Base-by-base conservation (phyloP, 2,329 filamentous ascomycete species). In the Aspergillus ibericus region DNA sequence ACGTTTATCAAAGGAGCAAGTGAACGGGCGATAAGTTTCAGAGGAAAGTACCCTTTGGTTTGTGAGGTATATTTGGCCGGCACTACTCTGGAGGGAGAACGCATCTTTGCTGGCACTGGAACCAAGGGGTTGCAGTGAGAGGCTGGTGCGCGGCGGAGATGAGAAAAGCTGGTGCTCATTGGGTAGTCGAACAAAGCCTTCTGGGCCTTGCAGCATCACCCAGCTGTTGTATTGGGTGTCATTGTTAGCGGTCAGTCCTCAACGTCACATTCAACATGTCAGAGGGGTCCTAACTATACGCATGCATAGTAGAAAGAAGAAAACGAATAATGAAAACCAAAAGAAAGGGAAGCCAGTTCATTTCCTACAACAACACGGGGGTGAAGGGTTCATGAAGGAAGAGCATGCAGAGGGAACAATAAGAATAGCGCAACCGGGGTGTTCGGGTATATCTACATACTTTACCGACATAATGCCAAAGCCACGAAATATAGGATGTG, bases 171-270 rank as follows among this genome's bases (percentile, higher is more conserved):
- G 87, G 67, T 87, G 87, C 80, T 98, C 93, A 72, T 89, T 88
- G 46, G 91, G 90, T 48, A 97, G 85, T 70, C 89, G 91, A 71
- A 96, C 88, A 77, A 96, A 95, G 59, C 88, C 86, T 60, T 83
- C 79, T 50, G 75, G 73, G 71, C 89, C 85, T 71, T 89, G 87
- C 70, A 96, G 86, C 93, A 97, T 97, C 47, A 97, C 93, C 93
- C 93, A 97, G 75, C 88, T 91, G 73, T 61, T 38, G n/a, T 49
- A 32, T 46, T 42, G 46, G 10, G 20, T 9, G 25, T 47, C 10
- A 22, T 15, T 16, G 15, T 48, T 48, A 48, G 44, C 25, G n/a
- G n/a, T 7, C 4, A 12, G 18, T 6, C 15, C 27, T 18, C 44
- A 5, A 25, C 25, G 7, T 32, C 29, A 15, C 6, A 12, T n/a